Percentiles rank a stretch among this genome's conserved stretches.
These are phyloP conservation scores for Leishmania amazonensis DNA, from an alignment of 208 protist genomes.

Conservation along the genomic window DNA sequence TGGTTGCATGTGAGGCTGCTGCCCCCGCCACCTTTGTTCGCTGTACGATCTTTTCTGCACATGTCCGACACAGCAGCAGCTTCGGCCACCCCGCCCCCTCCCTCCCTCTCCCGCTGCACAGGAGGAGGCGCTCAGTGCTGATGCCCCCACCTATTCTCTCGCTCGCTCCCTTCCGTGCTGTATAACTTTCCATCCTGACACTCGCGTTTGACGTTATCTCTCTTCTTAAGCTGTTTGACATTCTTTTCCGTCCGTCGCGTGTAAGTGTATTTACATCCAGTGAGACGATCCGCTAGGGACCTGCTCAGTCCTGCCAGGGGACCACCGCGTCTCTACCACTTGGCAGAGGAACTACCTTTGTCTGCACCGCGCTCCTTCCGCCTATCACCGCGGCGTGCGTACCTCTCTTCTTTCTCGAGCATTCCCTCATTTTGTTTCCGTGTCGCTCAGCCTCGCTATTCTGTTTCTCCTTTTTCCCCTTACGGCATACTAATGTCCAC, in stretches of 20 bases:
- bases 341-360: neutral
- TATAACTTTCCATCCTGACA: neutral
- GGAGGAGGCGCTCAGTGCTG: neutral
- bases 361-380: neutral
- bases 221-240: neutral
- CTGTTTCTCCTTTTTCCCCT: neutral
- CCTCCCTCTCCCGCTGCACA: neutral
- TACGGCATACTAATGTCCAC: neutral
- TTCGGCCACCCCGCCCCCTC: neutral
- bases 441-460: neutral
- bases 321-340: neutral
- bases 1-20: neutral
- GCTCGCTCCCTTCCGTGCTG: neutral
- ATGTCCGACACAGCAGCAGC: neutral
- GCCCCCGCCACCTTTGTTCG: neutral
- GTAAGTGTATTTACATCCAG: neutral
- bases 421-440: neutral
- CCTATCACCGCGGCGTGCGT: neutral
- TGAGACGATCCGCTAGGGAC: neutral
- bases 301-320: neutral
- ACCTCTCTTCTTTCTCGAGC: neutral
- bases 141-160: conserved; percentile 1
- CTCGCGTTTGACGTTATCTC: neutral
- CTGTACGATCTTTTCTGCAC: neutral
- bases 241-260: neutral